These are phyloP conservation scores for Tremella fuciformis DNA, from an alignment of 768 basidiomycete genomes.

Conservation along the genomic window DNA sequence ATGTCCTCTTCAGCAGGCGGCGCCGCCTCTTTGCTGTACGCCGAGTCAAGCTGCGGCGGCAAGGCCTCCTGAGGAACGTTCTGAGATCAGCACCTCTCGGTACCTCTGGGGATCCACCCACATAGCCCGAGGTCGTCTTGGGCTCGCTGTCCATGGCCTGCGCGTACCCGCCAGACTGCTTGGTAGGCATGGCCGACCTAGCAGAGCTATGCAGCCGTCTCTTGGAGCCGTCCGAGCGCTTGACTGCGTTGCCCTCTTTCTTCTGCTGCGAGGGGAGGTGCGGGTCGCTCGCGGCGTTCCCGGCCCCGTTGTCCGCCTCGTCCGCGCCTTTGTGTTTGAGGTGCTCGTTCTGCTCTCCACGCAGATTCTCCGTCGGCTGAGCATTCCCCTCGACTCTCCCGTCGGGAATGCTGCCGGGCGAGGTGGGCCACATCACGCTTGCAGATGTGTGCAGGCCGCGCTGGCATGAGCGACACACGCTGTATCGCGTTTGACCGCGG, in stretches of 20 bases:
- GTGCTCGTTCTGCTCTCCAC: constrained; percentile 47
- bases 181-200: constrained; percentile 5
- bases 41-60: constrained; percentile 27
- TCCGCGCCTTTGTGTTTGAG: constrained; percentile 39
- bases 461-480: background rate
- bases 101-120: constrained; percentile 18
- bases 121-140: constrained; percentile 29
- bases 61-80: constrained; percentile 35
- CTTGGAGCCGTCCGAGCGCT: background rate
- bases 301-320: constrained; percentile 30
- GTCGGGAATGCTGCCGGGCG: constrained; percentile 8
- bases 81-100: constrained; percentile 8
- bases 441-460: constrained; percentile 17
- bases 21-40: constrained; percentile 20
- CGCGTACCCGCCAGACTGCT: constrained; percentile 26
- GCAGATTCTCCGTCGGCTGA: constrained; percentile 27
- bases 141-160: constrained; percentile 25
- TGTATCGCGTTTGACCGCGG: background rate
- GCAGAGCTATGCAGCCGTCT: constrained; percentile 24
- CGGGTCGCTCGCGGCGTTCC: constrained; percentile 43
- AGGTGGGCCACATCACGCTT: background rate
- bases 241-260: constrained; percentile 5
- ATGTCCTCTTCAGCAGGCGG: constrained; percentile 19
- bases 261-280: constrained; percentile 39
- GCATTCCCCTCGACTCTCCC: constrained; percentile 8